Evolutionary conservation across 2,329 filamentous ascomycete genomes (phyloP).

Genomic region (Emericellopsis cladophorae): DNA sequence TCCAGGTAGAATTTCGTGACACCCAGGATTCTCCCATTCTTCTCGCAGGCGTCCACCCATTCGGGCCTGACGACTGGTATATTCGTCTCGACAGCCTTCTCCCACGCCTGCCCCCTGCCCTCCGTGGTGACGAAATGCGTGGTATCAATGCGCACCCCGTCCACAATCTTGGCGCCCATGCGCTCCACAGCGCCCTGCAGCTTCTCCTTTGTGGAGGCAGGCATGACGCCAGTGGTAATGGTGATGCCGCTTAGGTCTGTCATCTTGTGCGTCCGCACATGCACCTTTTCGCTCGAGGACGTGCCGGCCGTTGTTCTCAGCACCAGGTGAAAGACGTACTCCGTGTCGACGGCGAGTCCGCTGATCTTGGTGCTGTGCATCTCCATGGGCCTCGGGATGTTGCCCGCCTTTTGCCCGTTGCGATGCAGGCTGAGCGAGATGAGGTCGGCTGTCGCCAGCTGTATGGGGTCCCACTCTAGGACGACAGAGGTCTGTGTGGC

Average conservation of each 20-base stretch:
- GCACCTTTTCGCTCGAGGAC: slow-evolving; percentile 69
- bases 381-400: slow-evolving; percentile 75
- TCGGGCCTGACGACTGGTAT: slow-evolving; percentile 94
- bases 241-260: slow-evolving; percentile 93
- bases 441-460: slow-evolving; percentile 83
- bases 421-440: slow-evolving; percentile 84
- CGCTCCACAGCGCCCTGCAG: slow-evolving; percentile 66
- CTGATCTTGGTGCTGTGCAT: slow-evolving; percentile 96
- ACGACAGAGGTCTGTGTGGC: slow-evolving; percentile 97
- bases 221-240: slow-evolving; percentile 80
- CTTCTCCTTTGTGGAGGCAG: slow-evolving; percentile 57
- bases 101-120: slow-evolving; percentile 79
- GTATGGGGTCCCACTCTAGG: slow-evolving; percentile 93
- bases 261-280: slow-evolving; percentile 94
- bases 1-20: slow-evolving; percentile 95
- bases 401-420: slow-evolving; percentile 93
- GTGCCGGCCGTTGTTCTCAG: slow-evolving; percentile 85
- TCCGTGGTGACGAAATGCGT: slow-evolving; percentile 98
- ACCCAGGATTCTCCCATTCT: slow-evolving; percentile 81
- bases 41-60: slow-evolving; percentile 95
- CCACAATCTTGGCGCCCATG: slow-evolving; percentile 86
- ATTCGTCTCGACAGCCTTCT: slow-evolving; percentile 95
- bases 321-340: slow-evolving; percentile 90
- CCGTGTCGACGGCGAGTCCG: slow-evolving; percentile 88
- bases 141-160: slow-evolving; percentile 87